Percentiles rank a stretch among this genome's conserved stretches.
Evolutionary conservation across 148 eudicot species (phyloP).

Genomic region (Rhododendron vialii): DNA sequence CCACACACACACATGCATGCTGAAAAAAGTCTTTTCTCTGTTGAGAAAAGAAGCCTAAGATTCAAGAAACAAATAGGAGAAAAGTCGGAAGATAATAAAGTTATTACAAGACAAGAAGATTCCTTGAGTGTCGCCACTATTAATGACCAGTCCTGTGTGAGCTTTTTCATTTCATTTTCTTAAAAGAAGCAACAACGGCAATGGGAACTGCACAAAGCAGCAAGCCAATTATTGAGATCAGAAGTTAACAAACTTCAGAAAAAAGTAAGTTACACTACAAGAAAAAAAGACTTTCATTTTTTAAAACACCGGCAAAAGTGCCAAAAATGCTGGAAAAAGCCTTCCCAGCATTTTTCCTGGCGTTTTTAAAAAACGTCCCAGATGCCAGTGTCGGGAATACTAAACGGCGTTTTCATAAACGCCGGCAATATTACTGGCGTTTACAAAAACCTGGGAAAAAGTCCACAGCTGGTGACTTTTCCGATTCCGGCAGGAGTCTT

Average conservation of each 20-base stretch:
- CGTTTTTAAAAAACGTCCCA: no score
- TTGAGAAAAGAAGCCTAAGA: not conserved
- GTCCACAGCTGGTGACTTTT: no score
- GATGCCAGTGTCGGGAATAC: no score
- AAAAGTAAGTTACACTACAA: not conserved
- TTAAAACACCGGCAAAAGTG: no score
- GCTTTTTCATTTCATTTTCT: constrained; percentile 58
- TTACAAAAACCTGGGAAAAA: no score
- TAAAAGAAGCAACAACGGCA: constrained; percentile 69
- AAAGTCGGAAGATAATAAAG: not conserved
- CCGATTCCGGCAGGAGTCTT: no score
- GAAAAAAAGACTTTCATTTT: not conserved
- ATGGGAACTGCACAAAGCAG: constrained; percentile 71
- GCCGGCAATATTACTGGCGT: no score
- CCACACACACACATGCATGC: not conserved
- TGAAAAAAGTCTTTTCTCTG: not conserved
- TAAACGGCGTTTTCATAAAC: no score
- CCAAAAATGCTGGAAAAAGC: no score
- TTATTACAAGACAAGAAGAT: constrained; percentile 77
- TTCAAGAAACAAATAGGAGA: not conserved
- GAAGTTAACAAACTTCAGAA: not conserved
- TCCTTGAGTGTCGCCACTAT: constrained; percentile 70
- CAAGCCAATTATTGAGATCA: not conserved
- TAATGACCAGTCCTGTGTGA: constrained; percentile 50
- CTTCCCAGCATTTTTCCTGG: no score